Evolutionary conservation across 306 rosid species (phyloP).

Genomic region (Benincasa hispida): DNA sequence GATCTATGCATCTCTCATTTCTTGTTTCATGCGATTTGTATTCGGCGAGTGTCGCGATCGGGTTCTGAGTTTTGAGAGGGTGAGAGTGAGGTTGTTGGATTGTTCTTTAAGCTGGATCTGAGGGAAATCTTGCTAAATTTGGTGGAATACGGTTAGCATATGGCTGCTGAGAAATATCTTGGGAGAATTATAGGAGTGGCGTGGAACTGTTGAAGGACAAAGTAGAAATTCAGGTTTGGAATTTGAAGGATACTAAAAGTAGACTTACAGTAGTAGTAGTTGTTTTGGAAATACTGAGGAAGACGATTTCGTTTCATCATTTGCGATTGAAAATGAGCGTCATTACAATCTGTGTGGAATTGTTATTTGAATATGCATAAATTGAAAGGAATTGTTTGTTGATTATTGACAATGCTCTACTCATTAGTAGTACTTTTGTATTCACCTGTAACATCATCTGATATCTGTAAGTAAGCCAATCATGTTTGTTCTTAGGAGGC

Average conservation of each 20-base stretch:
- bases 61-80: background rate
- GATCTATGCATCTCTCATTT: conserved; percentile 21
- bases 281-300: background rate
- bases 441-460: background rate
- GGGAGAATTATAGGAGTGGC: background rate
- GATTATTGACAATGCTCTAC: background rate
- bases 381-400: background rate
- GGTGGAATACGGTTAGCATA: background rate
- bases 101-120: conserved; percentile 6
- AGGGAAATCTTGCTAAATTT: conserved; percentile 5
- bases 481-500: background rate
- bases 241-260: background rate
- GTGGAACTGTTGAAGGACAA: background rate
- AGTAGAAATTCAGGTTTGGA: background rate
- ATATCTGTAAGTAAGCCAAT: background rate
- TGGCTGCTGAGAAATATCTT: background rate
- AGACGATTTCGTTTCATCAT: background rate
- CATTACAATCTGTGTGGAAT: background rate
- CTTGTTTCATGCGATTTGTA: background rate
- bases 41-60: background rate
- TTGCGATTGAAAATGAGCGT: background rate
- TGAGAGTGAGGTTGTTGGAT: background rate
- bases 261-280: background rate
- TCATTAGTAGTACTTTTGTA: background rate
- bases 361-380: background rate